Conservation (phyloP, 139 green algal genomes). For the Micromonas commoda region DNA sequence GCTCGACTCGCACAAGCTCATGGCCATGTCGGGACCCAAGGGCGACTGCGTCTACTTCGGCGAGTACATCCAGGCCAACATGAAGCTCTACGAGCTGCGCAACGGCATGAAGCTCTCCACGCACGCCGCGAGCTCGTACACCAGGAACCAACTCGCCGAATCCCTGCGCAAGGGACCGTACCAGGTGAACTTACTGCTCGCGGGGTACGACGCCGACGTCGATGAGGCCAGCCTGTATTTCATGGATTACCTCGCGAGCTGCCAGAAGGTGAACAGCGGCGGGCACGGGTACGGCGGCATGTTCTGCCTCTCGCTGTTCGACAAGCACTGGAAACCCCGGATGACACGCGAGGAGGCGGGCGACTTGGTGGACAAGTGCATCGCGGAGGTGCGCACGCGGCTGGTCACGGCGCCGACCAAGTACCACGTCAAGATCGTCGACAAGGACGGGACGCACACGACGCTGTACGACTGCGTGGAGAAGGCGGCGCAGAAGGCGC, state of each 20-base stretch:
- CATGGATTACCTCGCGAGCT: constrained; percentile 95
- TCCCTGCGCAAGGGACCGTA: constrained; percentile 85
- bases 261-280: constrained; percentile 92
- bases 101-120: constrained; percentile 78
- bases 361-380: constrained; percentile 76
- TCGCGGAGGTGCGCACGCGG: constrained; percentile 67
- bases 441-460: constrained; percentile 63
- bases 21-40: constrained; percentile 77
- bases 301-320: constrained; percentile 91
- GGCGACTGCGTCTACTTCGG: constrained; percentile 11
- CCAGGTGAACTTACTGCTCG: constrained; percentile 88
- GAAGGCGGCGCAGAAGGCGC: neutral
- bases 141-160: constrained; percentile 82
- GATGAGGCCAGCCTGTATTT: constrained; percentile 80
- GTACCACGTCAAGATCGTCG: constrained; percentile 92
- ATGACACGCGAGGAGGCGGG: constrained; percentile 79
- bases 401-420: constrained; percentile 80
- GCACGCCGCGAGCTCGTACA: constrained; percentile 84
- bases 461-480: constrained; percentile 8
- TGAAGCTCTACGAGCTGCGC: constrained; percentile 80
- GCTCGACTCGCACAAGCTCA: constrained; percentile 78
- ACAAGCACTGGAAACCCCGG: constrained; percentile 88
- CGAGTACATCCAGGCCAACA: constrained; percentile 57
- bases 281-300: constrained; percentile 79
- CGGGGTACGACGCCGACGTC: constrained; percentile 46